Conservation (phyloP, 768 basidiomycete species). For the Gautieria morchelliformis region DNA sequence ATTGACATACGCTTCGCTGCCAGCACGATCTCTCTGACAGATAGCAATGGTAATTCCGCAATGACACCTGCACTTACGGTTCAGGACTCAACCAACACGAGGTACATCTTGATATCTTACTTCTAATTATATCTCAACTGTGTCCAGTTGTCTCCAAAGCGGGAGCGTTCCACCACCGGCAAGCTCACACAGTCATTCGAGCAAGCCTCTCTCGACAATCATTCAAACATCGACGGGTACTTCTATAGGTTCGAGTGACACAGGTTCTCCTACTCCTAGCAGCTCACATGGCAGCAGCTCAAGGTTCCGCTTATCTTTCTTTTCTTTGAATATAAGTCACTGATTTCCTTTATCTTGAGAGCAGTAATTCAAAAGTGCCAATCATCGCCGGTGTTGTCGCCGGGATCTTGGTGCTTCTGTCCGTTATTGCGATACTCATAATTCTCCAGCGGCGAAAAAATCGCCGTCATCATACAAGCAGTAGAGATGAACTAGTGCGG, state of each 20-base stretch:
- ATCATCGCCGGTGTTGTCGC: slow-evolving; percentile 2
- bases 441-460: not conserved
- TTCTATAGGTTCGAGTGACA: not conserved
- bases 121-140: not conserved
- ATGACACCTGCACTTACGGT: not conserved
- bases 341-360: not conserved
- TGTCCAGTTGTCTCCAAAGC: not conserved
- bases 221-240: too few species aligned
- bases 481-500: not conserved
- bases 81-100: slow-evolving; percentile 1
- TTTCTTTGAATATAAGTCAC: not conserved
- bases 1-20: not conserved
- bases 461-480: not conserved
- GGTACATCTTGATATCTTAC: not conserved
- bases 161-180: too few species aligned
- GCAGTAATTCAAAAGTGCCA: not conserved
- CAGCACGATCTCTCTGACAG: slow-evolving; percentile 1
- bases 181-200: too few species aligned
- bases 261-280: too few species aligned
- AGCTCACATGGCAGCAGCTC: too few species aligned
- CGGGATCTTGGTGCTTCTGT: not conserved
- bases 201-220: too few species aligned
- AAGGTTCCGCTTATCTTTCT: too few species aligned
- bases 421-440: not conserved
- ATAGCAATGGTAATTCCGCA: not conserved